A percentile compares a stretch with the other conserved stretches of the same genome.
Evolutionary conservation across 2,329 filamentous ascomycete species (phyloP).

Genomic region (Lasiodiplodia sp.): DNA sequence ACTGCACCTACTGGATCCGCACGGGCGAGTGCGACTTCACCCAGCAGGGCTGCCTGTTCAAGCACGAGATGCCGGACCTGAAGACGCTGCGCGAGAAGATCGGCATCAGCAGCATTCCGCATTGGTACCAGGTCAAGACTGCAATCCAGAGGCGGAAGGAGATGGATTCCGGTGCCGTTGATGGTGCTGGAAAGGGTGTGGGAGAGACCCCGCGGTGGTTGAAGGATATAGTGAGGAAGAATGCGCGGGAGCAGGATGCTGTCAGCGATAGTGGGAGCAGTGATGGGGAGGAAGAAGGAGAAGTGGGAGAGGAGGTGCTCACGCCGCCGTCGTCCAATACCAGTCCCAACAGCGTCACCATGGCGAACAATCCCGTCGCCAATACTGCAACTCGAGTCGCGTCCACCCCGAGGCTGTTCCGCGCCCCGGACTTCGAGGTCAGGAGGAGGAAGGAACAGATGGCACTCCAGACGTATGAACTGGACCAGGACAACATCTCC

Average conservation of each 20-base stretch:
- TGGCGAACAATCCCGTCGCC: too few species aligned
- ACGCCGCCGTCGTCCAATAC: neutral
- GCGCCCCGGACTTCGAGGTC: neutral
- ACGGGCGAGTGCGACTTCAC: conserved; percentile 84
- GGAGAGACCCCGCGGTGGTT: too few species aligned
- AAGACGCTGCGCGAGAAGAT: conserved; percentile 68
- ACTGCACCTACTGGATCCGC: conserved; percentile 90
- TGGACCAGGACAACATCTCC: neutral
- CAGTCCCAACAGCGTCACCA: too few species aligned
- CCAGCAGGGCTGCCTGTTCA: conserved; percentile 86
- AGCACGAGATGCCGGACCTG: conserved; percentile 87
- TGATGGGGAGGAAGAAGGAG: neutral
- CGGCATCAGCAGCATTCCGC: conserved; percentile 67
- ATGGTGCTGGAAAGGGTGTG: too few species aligned
- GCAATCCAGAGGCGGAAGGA: conserved; percentile 33
- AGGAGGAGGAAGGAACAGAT: neutral
- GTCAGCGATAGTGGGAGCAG: neutral
- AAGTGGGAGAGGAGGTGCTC: neutral
- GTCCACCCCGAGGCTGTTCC: neutral
- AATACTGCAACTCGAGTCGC: too few species aligned
- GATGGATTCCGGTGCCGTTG: too few species aligned
- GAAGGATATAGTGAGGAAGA: too few species aligned
- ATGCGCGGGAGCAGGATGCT: neutral
- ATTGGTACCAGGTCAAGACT: conserved; percentile 63
- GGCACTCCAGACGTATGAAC: neutral